phyloP scores from a whole-genome alignment of 129 eudicot species.

The Flaveria bidentis region DNA sequence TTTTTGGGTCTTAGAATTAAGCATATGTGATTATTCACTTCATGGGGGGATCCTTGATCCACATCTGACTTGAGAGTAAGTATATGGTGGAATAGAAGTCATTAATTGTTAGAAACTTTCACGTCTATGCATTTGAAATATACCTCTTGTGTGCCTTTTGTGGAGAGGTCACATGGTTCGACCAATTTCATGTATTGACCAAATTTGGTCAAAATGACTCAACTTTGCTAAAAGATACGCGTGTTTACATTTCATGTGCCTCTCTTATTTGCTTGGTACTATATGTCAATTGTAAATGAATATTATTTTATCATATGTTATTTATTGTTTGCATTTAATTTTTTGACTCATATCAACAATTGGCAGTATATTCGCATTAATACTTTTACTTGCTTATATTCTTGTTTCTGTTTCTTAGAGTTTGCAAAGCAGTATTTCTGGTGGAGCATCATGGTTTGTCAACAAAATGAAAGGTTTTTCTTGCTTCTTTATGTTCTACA shows the following conservation, averaged over 20 bases:
- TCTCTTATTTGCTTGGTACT: background rate
- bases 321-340: background rate
- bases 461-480: constrained; percentile 79
- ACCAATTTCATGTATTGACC: background rate
- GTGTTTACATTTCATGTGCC: background rate
- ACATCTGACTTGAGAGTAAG: too few relatives aligned
- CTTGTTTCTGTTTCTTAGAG: constrained; percentile 41
- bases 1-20: too few relatives aligned
- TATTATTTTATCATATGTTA: too few relatives aligned
- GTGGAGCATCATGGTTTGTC: constrained; percentile 79
- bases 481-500: constrained; percentile 17
- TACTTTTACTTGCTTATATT: constrained; percentile 13
- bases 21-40: too few relatives aligned
- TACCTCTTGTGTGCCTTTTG: background rate
- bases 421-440: constrained; percentile 69
- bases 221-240: background rate
- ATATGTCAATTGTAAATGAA: too few relatives aligned
- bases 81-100: too few relatives aligned
- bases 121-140: too few relatives aligned
- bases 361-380: too few relatives aligned
- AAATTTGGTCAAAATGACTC: background rate
- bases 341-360: background rate
- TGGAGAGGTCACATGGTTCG: background rate
- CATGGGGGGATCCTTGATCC: too few relatives aligned
- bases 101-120: too few relatives aligned